Base-by-base conservation (phyloP, 305 asterid species). In the Fraxinus floribunda region DNA sequence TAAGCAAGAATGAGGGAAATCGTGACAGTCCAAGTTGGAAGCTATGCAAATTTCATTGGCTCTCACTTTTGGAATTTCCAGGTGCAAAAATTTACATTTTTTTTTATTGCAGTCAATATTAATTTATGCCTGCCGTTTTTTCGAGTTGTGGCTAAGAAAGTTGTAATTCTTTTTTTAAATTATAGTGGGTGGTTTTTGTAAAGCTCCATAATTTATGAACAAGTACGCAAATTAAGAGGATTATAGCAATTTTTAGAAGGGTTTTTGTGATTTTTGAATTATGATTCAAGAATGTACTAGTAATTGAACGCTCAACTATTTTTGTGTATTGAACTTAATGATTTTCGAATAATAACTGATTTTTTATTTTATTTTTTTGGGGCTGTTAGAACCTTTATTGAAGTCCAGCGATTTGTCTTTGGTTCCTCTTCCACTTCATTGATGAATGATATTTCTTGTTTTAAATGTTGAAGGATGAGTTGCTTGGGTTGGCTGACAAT, bases 31-130 rank as follows among this genome's bases (percentile, higher is more conserved):
- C 99, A 94, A 88, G 87, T 90, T 62, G 98, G 99, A 57, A 82
- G 84, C 85, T 94, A 88, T 76, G 97, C 98, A 5, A 95, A 93
- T 86, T 94, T 90, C 81, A 88, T 92, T 44, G 99, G 98, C 83
- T 94, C 98, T 82, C 99, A 95, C 88, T 93, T 95, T 88, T 95
- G 98, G 99, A 95, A 95, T 84, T 94, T 95, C 87, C 99, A 94
- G 98, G 98, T 93, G 80, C 84, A 20, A 64, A 29, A 44, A 2
- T 35, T 80, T 38, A 52, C 6, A 7, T 35, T 36, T 7, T 35
- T 35, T 30, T 34, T 78, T 5, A 46, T 46, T 46, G 57, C 57
- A 46, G 6, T 46, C 57, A 13, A 46, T 46, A 46, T 46, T 46
- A 46, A 46, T 46, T 13, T 3, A 2, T 34, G 36, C 5, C n/a